Evolutionary conservation across 768 basidiomycete species (phyloP).

Genomic region (Piloderma croceum): DNA sequence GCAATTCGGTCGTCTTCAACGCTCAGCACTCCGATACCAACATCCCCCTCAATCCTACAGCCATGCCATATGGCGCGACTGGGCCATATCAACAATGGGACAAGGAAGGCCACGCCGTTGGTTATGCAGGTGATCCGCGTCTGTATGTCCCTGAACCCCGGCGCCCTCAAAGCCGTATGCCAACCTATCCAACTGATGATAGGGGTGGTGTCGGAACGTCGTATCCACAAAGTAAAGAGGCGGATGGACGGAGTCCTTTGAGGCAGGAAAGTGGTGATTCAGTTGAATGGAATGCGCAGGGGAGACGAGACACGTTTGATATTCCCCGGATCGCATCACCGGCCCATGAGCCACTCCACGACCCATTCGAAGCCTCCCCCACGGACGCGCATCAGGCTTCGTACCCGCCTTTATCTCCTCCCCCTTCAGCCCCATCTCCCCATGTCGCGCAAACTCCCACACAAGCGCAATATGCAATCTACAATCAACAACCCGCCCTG

Average conservation of each 20-base stretch:
- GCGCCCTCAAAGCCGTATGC: constrained; percentile 4
- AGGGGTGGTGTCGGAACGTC: constrained; percentile 4
- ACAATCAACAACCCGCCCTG: background rate
- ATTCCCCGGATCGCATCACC: background rate
- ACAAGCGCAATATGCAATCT: constrained; percentile 3
- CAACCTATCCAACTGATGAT: background rate
- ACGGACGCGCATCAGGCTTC: background rate
- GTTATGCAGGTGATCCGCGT: constrained; percentile 39
- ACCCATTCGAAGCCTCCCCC: background rate
- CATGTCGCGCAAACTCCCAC: constrained; percentile 3
- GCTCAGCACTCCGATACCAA: constrained; percentile 33
- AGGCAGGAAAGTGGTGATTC: constrained; percentile 27
- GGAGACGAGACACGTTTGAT: background rate
- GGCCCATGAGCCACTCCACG: background rate
- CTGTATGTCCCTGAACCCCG: constrained; percentile 50
- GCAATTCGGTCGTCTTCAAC: constrained; percentile 25
- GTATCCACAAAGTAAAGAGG: background rate
- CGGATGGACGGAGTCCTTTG: constrained; percentile 6
- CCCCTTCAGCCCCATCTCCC: background rate
- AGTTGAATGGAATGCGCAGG: constrained; percentile 24
- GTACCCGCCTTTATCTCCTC: background rate
- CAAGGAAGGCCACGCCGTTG: constrained; percentile 41
- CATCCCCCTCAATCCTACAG: constrained; percentile 35
- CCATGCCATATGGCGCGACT: constrained; percentile 24
- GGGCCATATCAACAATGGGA: constrained; percentile 47